These are phyloP conservation scores for Pythium insidiosum DNA, from an alignment of 352 stramenopile genomes.

Conservation along the genomic window DNA sequence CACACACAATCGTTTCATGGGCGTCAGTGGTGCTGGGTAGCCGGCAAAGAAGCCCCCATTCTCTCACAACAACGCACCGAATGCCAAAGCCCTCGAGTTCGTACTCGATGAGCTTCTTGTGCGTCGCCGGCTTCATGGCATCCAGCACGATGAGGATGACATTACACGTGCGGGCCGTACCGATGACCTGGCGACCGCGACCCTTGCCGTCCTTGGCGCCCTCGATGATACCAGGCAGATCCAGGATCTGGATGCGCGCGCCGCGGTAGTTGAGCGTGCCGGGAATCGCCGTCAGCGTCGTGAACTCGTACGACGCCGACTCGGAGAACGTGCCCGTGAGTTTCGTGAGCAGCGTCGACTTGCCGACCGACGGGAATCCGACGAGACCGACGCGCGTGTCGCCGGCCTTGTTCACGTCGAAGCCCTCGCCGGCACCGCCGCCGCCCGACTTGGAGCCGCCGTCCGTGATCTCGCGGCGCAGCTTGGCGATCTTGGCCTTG, in stretches of 20 bases:
- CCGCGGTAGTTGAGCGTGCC: slow-evolving; percentile 96
- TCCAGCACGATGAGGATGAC: slow-evolving; percentile 98
- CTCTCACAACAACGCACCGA: slow-evolving; percentile 24
- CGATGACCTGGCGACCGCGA: slow-evolving; percentile 96
- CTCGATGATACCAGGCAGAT: slow-evolving; percentile 97
- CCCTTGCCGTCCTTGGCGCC: slow-evolving; percentile 97
- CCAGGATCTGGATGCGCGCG: slow-evolving; percentile 83
- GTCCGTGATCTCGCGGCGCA: slow-evolving; percentile 90
- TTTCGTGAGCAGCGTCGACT: slow-evolving; percentile 96
- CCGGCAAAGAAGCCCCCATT: background rate
- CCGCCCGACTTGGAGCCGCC: slow-evolving; percentile 56
- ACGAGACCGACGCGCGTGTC: slow-evolving; percentile 97
- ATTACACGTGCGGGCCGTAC: slow-evolving; percentile 96
- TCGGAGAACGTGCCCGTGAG: slow-evolving; percentile 96
- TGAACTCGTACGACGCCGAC: slow-evolving; percentile 98
- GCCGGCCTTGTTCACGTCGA: slow-evolving; percentile 91
- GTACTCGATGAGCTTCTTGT: slow-evolving; percentile 98
- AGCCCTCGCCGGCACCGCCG: slow-evolving; percentile 74
- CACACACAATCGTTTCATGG: too few species aligned
- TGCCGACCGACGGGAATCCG: slow-evolving; percentile 98
- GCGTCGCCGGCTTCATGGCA: slow-evolving; percentile 93
- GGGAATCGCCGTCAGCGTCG: slow-evolving; percentile 97
- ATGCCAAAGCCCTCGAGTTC: slow-evolving; percentile 99
- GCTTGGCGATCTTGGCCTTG: slow-evolving; percentile 97
- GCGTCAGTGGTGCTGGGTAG: too few species aligned